A percentile compares a stretch with the other conserved stretches of the same genome.
Evolutionary conservation across 2,329 filamentous ascomycete genomes (phyloP).

Genomic region (Lecanosticta acicola): DNA sequence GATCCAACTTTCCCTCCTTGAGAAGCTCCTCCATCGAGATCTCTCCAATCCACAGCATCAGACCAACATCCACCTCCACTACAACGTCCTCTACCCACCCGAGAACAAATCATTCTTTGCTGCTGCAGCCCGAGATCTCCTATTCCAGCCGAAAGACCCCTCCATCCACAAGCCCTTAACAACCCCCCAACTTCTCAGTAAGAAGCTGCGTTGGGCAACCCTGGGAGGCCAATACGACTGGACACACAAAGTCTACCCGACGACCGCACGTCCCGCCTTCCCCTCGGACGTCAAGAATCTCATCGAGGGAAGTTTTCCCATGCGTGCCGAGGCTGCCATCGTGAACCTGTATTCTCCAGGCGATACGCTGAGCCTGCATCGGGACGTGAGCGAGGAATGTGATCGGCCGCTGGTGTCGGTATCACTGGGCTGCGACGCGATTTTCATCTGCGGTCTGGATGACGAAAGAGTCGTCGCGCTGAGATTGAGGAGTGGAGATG

Average conservation of each 20-base stretch:
- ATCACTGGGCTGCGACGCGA: slow-evolving; percentile 80
- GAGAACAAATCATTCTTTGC: slow-evolving; percentile 53
- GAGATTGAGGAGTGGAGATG: slow-evolving; percentile 76
- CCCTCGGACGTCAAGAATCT: slow-evolving; percentile 66
- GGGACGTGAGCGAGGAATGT: slow-evolving; percentile 84
- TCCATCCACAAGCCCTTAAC: slow-evolving; percentile 68
- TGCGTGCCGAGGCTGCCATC: slow-evolving; percentile 80
- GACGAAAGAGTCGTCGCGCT: slow-evolving; percentile 43
- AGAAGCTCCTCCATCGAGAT: slow-evolving; percentile 70
- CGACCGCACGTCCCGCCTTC: slow-evolving; percentile 62
- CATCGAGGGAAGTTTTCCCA: slow-evolving; percentile 68
- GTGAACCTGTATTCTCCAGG: slow-evolving; percentile 88
- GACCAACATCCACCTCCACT: slow-evolving; percentile 87
- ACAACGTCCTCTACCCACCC: slow-evolving; percentile 59
- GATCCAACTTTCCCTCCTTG: slow-evolving; percentile 65
- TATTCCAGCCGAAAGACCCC: slow-evolving; percentile 59
- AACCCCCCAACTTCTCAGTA: slow-evolving; percentile 64
- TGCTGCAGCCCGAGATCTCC: slow-evolving; percentile 26
- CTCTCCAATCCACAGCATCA: slow-evolving; percentile 67
- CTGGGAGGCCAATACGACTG: slow-evolving; percentile 95
- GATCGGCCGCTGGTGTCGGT: slow-evolving; percentile 75
- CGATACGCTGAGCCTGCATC: slow-evolving; percentile 86
- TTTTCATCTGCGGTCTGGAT: slow-evolving; percentile 73
- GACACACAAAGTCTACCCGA: slow-evolving; percentile 78
- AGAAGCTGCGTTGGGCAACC: slow-evolving; percentile 87